Evolutionary conservation across 208 protist species (phyloP).

Genomic region (Wallacemonas rigidus): DNA sequence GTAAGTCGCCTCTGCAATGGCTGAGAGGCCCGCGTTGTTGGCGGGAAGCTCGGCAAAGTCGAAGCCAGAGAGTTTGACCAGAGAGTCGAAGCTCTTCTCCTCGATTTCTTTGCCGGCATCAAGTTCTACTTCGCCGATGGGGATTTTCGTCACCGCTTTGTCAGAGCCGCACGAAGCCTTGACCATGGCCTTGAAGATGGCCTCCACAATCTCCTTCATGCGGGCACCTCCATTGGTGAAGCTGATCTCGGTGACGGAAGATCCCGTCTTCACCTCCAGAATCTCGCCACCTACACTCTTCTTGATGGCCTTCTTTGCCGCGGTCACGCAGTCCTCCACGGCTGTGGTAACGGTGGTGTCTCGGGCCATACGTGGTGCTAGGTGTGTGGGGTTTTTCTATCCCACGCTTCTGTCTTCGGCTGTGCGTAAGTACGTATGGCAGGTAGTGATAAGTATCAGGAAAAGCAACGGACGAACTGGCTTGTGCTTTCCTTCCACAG

Average conservation of each 20-base stretch:
- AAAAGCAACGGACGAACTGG: no score
- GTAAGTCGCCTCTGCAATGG: slow-evolving; percentile 86
- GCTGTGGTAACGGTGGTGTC: slow-evolving; percentile 27
- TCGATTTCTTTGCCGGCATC: slow-evolving; percentile 45
- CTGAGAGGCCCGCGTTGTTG: slow-evolving; percentile 50
- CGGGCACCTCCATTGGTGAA: slow-evolving; percentile 38
- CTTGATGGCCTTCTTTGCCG: slow-evolving; percentile 60
- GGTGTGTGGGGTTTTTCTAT: not conserved
- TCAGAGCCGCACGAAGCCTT: slow-evolving; percentile 77
- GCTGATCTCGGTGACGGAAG: slow-evolving; percentile 37
- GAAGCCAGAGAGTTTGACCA: slow-evolving; percentile 53
- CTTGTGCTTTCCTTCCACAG: not conserved
- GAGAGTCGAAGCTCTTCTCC: slow-evolving; percentile 51
- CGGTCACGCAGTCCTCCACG: slow-evolving; percentile 59
- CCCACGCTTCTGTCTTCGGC: no score
- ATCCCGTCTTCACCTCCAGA: slow-evolving; percentile 19
- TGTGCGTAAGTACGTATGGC: no score
- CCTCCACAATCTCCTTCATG: slow-evolving; percentile 39
- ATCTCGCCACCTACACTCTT: slow-evolving; percentile 54
- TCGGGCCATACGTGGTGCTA: slow-evolving; percentile 17
- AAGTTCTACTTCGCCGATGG: slow-evolving; percentile 57
- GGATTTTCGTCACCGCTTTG: slow-evolving; percentile 64
- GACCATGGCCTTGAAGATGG: slow-evolving; percentile 66
- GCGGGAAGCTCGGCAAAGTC: slow-evolving; percentile 75
- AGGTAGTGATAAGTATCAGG: no score